Evolutionary conservation across 2,329 filamentous ascomycete species (phyloP), one percentile per base, ranked within the genome.

Genomic region (Phyllachora maydis): DNA sequence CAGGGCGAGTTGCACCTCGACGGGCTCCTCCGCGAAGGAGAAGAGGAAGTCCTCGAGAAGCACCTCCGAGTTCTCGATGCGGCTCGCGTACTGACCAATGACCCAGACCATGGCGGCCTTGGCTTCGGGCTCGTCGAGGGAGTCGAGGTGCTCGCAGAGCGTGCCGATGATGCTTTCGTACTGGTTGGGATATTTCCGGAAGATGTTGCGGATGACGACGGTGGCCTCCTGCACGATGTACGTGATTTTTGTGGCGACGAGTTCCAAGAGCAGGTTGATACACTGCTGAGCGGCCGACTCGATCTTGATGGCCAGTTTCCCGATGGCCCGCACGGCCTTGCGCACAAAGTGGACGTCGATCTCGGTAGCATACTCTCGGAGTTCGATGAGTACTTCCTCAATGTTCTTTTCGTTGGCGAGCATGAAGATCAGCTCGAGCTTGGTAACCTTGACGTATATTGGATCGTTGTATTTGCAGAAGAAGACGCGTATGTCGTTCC

Each of bases 381-480:
- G 52, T 46, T 98, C 88, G 2, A 83, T 90, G 33, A 98, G 51
- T 1, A 98, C 88, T 42, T 95, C 81, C 23, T 81, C 74, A 36
- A 98, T 98, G 44, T 98, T 98, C 39, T 73, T 76, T 48, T 93
- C 82, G 16, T 69, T 92, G 6, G 88, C 88, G 29, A 98, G 64
- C 88, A 95, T 98, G 49, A 98, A 98, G 35, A 98, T 95, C 36
- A 98, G 65, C 50, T 98, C 88, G 23, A 98, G 62, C 50, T 98
- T 98, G 10, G 88, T 98, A 24, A 98, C 88, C 49, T 98, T 98
- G 52, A 98, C 88, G 45, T 95, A 98, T 33, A 98, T 98, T 0
- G 88, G 88, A 42, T 98, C 88, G 46, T 98, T 98, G 52, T 98
- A 98, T 59, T 98, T 98, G 68, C 88, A 98, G 52, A 98, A 98